Conservation (phyloP, 768 basidiomycete species). For the Mycena polygramma region DNA sequence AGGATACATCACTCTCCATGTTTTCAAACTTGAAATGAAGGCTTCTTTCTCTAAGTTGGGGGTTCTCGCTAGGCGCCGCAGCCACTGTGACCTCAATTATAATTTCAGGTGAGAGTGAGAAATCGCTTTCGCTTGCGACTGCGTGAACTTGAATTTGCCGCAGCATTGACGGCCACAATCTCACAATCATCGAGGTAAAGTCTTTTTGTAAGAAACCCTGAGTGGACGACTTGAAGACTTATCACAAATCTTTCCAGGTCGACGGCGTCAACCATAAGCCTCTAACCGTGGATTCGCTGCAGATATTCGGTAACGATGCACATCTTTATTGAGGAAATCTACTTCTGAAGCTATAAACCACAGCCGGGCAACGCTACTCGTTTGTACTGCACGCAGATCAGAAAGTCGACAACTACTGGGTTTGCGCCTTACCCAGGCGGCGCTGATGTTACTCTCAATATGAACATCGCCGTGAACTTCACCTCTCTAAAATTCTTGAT, state of each 20-base stretch:
- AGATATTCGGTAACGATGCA: constrained; percentile 48
- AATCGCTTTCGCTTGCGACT: background rate
- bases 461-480: constrained; percentile 48
- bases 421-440: constrained; percentile 53
- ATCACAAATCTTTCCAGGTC: constrained; percentile 12
- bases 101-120: constrained; percentile 45
- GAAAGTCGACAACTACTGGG: constrained; percentile 58
- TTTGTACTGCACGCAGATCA: constrained; percentile 56
- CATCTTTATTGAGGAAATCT: too few relatives aligned
- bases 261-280: constrained; percentile 56
- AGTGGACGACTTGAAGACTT: too few relatives aligned
- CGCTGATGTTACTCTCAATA: constrained; percentile 56
- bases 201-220: background rate
- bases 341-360: too few relatives aligned
- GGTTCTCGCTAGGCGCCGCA: too few relatives aligned
- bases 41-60: too few relatives aligned
- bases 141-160: constrained; percentile 38
- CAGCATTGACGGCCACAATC: constrained; percentile 60
- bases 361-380: constrained; percentile 58
- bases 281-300: constrained; percentile 53
- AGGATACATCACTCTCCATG: too few relatives aligned
- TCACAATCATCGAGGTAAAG: constrained; percentile 38
- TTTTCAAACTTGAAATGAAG: too few relatives aligned
- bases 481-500: constrained; percentile 41
- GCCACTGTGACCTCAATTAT: constrained; percentile 60